A percentile compares a stretch with the other conserved stretches of the same genome.
phyloP scores from a whole-genome alignment of 306 rosid genomes.

The Prunus mongolica region DNA sequence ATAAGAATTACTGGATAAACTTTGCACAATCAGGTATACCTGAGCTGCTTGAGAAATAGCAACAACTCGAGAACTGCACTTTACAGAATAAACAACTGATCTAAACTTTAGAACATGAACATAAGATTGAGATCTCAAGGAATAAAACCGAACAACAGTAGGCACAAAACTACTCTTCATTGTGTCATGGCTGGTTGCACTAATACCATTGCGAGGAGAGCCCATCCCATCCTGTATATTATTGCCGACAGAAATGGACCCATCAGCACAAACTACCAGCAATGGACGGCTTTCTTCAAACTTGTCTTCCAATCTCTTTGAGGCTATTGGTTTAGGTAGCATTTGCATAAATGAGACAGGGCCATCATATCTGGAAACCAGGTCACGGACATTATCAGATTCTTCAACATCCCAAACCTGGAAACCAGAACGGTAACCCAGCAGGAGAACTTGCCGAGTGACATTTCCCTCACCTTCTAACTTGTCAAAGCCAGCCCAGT shows the following conservation, averaged over 20 bases:
- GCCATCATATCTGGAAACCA: slow-evolving; percentile 78
- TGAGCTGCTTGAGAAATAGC: slow-evolving; percentile 80
- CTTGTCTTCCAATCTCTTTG: slow-evolving; percentile 60
- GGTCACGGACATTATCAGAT: slow-evolving; percentile 73
- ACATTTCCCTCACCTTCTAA: slow-evolving; percentile 65
- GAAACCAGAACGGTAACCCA: slow-evolving; percentile 88
- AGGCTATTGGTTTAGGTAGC: slow-evolving; percentile 70
- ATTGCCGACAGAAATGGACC: slow-evolving; percentile 53
- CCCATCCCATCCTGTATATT: slow-evolving; percentile 47
- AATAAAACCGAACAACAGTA: slow-evolving; percentile 72
- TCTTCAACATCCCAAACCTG: slow-evolving; percentile 99
- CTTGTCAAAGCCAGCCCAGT: slow-evolving; percentile 95
- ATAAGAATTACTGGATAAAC: not conserved
- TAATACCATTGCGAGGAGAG: slow-evolving; percentile 40
- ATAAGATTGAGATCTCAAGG: slow-evolving; percentile 77
- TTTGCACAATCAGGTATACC: slow-evolving; percentile 40
- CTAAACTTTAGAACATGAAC: slow-evolving; percentile 83
- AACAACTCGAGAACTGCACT: slow-evolving; percentile 87
- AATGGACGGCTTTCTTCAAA: slow-evolving; percentile 66
- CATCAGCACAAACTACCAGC: slow-evolving; percentile 73
- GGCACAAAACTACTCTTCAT: slow-evolving; percentile 61
- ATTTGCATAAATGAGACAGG: slow-evolving; percentile 89
- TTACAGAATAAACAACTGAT: slow-evolving; percentile 74
- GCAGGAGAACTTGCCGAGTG: slow-evolving; percentile 68
- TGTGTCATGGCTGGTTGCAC: slow-evolving; percentile 53